A percentile compares a stretch with the other conserved stretches of the same genome.
These are phyloP conservation scores for Haplographium delicatum DNA, from an alignment of 495 filamentous ascomycete genomes.

Conservation along the genomic window DNA sequence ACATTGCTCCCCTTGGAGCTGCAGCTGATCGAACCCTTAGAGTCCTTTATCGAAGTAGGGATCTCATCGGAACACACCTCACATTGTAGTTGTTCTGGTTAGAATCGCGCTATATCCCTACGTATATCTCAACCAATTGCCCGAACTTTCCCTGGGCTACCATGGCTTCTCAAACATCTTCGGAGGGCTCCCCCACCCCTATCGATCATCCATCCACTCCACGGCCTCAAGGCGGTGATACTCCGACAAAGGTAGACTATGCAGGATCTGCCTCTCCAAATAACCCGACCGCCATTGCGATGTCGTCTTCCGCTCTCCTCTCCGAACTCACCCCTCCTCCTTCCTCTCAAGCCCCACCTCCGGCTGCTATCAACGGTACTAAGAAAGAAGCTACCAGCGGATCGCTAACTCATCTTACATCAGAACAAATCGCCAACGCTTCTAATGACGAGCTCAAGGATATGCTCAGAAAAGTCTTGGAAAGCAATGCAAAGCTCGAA, in stretches of 20 bases:
- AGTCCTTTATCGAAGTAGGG: no score
- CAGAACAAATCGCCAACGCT: slow-evolving; percentile 60
- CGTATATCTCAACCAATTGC: no score
- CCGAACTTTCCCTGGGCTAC: no score
- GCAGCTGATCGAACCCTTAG: no score
- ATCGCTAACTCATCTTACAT: slow-evolving; percentile 50
- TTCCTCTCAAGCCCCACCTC: slow-evolving; percentile 57
- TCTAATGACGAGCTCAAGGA: slow-evolving; percentile 51
- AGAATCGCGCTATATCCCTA: no score
- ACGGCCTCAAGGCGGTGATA: slow-evolving; percentile 10
- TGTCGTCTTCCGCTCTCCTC: slow-evolving; percentile 24
- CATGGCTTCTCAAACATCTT: slow-evolving; percentile 21
- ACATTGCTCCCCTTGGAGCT: no score
- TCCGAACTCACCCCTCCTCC: slow-evolving; percentile 67
- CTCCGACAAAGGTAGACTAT: slow-evolving; percentile 10
- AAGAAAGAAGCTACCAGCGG: slow-evolving; percentile 45
- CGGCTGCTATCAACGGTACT: slow-evolving; percentile 44
- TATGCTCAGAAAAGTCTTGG: slow-evolving; percentile 45
- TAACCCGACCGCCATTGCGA: slow-evolving; percentile 15
- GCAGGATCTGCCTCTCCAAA: slow-evolving; percentile 11
- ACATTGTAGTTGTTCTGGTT: no score
- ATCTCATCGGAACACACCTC: no score
- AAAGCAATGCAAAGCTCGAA: slow-evolving; percentile 54
- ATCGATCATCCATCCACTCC: slow-evolving; percentile 20
- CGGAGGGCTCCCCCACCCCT: slow-evolving; percentile 13